Evolutionary conservation across 441 rosid species (phyloP).

Genomic region (Lepidium campestre): DNA sequence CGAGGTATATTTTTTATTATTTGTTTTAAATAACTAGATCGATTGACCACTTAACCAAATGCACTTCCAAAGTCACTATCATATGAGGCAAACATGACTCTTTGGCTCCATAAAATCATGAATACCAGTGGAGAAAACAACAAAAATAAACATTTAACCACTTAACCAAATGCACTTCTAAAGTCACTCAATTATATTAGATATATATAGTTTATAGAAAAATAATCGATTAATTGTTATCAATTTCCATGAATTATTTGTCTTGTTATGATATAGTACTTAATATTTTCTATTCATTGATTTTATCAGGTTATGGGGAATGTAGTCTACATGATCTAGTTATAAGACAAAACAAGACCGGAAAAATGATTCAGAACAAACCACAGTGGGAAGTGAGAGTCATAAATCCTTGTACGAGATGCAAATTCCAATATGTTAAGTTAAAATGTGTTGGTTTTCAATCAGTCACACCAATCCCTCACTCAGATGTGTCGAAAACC

Average conservation of each 20-base stretch:
- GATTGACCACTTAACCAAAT: too few species aligned
- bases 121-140: too few species aligned
- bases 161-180: too few species aligned
- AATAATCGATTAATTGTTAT: not conserved
- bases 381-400: slow-evolving; percentile 24
- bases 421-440: not conserved
- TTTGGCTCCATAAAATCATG: too few species aligned
- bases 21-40: too few species aligned
- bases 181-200: too few species aligned
- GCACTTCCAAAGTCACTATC: too few species aligned
- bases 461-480: not conserved
- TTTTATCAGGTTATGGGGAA: slow-evolving; percentile 5
- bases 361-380: slow-evolving; percentile 11
- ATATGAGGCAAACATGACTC: too few species aligned
- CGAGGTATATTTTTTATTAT: too few species aligned
- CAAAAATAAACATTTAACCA: too few species aligned
- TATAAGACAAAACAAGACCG: slow-evolving; percentile 17
- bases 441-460: slow-evolving; percentile 1
- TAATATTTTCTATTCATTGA: not conserved
- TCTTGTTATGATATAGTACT: not conserved
- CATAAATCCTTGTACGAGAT: not conserved
- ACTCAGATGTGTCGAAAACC: not conserved
- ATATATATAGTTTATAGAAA: not conserved
- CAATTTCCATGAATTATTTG: not conserved
- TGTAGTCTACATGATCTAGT: not conserved